Conservation (phyloP, 2,329 filamentous ascomycete genomes). For the Thelonectria olida region DNA sequence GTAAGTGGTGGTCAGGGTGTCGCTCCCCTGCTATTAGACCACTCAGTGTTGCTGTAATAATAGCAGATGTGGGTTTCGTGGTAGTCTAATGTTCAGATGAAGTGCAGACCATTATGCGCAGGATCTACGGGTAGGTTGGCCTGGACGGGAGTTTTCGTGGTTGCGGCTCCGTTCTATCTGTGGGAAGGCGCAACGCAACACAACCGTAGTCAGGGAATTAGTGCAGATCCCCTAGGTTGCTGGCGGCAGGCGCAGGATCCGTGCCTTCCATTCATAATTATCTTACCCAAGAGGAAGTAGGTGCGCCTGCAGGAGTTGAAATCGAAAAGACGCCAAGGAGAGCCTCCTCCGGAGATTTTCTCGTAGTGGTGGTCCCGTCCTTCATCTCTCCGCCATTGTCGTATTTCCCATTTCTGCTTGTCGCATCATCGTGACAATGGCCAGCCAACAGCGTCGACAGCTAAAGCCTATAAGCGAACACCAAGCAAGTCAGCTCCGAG, state of each 20-base stretch:
- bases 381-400: conserved; percentile 7
- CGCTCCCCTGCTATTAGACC: neutral
- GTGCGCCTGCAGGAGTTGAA: neutral
- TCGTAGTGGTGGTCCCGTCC: neutral
- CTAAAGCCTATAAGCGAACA: conserved; percentile 27
- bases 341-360: neutral
- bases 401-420: conserved; percentile 16
- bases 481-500: conserved; percentile 33
- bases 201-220: no score
- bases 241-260: neutral
- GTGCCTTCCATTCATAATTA: neutral
- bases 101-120: neutral
- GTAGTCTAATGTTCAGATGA: neutral
- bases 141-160: no score
- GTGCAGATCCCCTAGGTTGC: neutral
- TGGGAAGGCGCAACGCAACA: neutral
- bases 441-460: conserved; percentile 20
- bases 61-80: neutral
- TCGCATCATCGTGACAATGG: conserved; percentile 23
- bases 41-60: neutral
- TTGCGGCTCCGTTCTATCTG: neutral
- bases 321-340: neutral
- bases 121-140: neutral
- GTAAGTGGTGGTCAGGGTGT: neutral
- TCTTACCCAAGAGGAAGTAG: no score